phyloP scores from a whole-genome alignment of 2,329 filamentous ascomycete species.

The Aspergillus ochraceus region DNA sequence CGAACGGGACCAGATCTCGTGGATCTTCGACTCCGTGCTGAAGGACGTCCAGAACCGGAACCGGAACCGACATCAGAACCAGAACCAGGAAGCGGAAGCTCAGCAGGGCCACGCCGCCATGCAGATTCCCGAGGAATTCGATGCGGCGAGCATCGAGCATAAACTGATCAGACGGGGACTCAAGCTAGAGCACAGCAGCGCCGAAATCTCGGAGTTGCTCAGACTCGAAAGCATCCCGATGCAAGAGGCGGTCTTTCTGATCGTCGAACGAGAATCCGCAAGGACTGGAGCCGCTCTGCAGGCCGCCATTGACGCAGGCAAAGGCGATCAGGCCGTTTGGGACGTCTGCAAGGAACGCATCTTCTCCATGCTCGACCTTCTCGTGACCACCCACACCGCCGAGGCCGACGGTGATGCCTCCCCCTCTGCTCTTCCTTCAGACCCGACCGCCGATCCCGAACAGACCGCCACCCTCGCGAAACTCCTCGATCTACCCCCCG shows the following conservation, averaged over 20 bases:
- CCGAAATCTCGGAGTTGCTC: slow-evolving; percentile 10
- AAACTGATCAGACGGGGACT: neutral
- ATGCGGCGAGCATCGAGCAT: neutral
- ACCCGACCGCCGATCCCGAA: neutral
- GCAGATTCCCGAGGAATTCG: neutral
- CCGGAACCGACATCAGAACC: neutral
- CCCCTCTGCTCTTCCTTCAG: neutral
- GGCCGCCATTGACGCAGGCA: slow-evolving; percentile 26
- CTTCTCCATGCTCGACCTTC: slow-evolving; percentile 37
- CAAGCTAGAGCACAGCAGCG: neutral
- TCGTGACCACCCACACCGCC: slow-evolving; percentile 16
- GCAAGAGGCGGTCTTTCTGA: slow-evolving; percentile 23
- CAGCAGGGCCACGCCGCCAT: neutral
- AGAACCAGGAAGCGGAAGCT: neutral
- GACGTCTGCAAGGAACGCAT: slow-evolving; percentile 39
- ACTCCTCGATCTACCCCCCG: slow-evolving; percentile 31
- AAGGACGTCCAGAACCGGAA: slow-evolving; percentile 15
- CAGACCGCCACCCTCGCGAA: neutral
- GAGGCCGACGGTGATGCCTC: neutral
- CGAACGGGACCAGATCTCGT: slow-evolving; percentile 26
- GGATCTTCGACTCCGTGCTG: slow-evolving; percentile 27
- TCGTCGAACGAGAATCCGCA: slow-evolving; percentile 30
- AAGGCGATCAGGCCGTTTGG: slow-evolving; percentile 40
- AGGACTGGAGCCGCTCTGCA: slow-evolving; percentile 34
- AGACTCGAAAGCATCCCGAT: slow-evolving; percentile 18